A percentile compares a stretch with the other conserved stretches of the same genome.
phyloP scores from a whole-genome alignment of 73 alveolate species.

The Paramecium caudatum region DNA sequence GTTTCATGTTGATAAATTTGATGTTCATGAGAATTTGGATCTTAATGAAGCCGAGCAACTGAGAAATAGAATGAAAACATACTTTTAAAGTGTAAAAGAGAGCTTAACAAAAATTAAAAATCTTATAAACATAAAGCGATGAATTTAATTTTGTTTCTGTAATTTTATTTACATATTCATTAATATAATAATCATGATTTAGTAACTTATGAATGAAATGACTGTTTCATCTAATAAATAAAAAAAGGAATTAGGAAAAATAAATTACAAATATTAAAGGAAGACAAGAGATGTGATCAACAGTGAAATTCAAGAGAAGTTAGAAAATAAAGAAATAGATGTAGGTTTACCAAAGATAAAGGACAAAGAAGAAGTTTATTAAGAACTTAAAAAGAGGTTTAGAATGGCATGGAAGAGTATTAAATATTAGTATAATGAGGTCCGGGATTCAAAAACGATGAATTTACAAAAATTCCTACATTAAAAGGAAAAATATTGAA shows the following conservation, averaged over 20 bases:
- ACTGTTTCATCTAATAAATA: background rate
- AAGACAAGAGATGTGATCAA: constrained; percentile 65
- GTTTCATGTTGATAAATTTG: background rate
- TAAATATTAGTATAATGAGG: background rate
- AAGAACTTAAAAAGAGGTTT: constrained; percentile 49
- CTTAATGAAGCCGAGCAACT: constrained; percentile 45
- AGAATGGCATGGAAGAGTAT: constrained; percentile 72
- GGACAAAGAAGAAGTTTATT: constrained; percentile 59
- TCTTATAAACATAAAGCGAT: constrained; percentile 45
- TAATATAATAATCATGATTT: constrained; percentile 35
- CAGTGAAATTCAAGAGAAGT: constrained; percentile 39
- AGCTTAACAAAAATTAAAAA: constrained; percentile 34
- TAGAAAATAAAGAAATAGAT: constrained; percentile 57
- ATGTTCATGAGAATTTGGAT: constrained; percentile 7
- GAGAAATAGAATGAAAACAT: constrained; percentile 52
- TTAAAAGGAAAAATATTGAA: constrained; percentile 53
- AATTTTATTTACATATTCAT: too few relatives aligned
- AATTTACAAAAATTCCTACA: constrained; percentile 64
- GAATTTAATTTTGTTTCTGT: too few relatives aligned
- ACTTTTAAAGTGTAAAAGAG: constrained; percentile 57
- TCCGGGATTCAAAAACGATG: constrained; percentile 70
- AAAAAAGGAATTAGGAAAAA: constrained; percentile 45
- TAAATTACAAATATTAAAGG: constrained; percentile 41
- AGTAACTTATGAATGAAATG: constrained; percentile 49
- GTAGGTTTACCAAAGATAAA: constrained; percentile 57